Evolutionary conservation across 306 rosid genomes (phyloP).

Genomic region (Datisca glomerata): DNA sequence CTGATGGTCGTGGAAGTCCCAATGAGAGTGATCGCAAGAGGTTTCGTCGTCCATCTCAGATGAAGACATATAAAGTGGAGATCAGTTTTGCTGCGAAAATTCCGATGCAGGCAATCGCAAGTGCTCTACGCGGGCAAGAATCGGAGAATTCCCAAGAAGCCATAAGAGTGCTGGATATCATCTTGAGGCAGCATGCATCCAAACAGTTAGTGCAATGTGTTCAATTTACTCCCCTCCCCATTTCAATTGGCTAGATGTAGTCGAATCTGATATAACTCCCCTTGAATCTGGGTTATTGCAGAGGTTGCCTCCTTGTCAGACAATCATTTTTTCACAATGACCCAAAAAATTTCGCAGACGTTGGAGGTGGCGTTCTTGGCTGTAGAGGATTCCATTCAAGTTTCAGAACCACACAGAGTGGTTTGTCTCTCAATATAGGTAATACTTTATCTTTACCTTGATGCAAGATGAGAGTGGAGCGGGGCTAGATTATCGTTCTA

Average conservation of each 20-base stretch:
- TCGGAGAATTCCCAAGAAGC: constrained; percentile 84
- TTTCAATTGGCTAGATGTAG: background rate
- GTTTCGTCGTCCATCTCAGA: constrained; percentile 37
- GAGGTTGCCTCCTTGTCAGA: constrained; percentile 90
- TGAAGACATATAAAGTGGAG: constrained; percentile 67
- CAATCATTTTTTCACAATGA: constrained; percentile 79
- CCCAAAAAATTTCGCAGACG: constrained; percentile 41
- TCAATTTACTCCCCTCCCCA: background rate
- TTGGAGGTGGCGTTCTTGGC: constrained; percentile 91
- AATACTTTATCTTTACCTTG: background rate
- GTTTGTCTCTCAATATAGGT: constrained; percentile 81
- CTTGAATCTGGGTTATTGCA: constrained; percentile 19
- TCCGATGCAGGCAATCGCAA: constrained; percentile 67
- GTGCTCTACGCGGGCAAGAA: constrained; percentile 75
- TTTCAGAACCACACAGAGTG: constrained; percentile 80
- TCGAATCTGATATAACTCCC: background rate
- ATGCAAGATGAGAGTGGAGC: too few relatives aligned
- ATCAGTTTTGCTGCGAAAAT: constrained; percentile 74
- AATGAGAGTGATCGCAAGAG: constrained; percentile 68
- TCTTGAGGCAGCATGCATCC: constrained; percentile 84
- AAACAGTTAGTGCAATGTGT: constrained; percentile 49
- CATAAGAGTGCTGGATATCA: constrained; percentile 70
- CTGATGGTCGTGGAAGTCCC: constrained; percentile 42
- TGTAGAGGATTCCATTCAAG: constrained; percentile 91
- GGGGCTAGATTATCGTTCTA: too few relatives aligned